Evolutionary conservation across 1,139 yeast species (phyloP), one percentile per base, ranked within the genome.

Genomic region (Hyphopichia fennica): DNA sequence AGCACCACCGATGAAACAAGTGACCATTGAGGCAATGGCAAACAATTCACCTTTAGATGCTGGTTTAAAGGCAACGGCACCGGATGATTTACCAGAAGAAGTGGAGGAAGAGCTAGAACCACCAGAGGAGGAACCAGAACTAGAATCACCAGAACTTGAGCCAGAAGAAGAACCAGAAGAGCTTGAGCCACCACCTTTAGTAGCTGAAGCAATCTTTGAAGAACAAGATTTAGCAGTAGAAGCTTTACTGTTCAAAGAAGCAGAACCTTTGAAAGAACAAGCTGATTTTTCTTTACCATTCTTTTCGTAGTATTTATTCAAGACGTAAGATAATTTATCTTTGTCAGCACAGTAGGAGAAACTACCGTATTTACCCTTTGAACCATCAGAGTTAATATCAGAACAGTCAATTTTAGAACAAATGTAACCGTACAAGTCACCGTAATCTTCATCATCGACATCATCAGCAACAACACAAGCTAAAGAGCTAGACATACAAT

Each of bases 201-300:
- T 51, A 15, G 67, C 61, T 41, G 60, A 53, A 7, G 61, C 47
- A 41, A 57, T 46, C 43, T 56, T 54, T 6, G 70, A 53, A 10
- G 67, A 58, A 48, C 75, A 70, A 13, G 68, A 51, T 32, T 61
- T 52, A 41, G 63, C 65, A 32, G 62, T 51, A 10, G 54, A 44
- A 13, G 70, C 61, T 34, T 49, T 49, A 41, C 66, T 56, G 47
- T 66, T 65, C 35, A 78, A 41, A 31, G 80, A 52, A 40, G 87
- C 89, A 45, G 83, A 74, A 48, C 95, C 38, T 47, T 65, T 63
- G 66, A 85, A 86, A 61, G 75, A 77, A 75, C 95, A 86, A 39
- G 87, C 87, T 38, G 71, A 60, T 18, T 63, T 48, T 45, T 49
- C 47, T 45, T 65, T 63, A 52, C 71, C 76, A 43, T 81, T 70